phyloP scores from a whole-genome alignment of 208 protist genomes.

The Borovskyia barvae region DNA sequence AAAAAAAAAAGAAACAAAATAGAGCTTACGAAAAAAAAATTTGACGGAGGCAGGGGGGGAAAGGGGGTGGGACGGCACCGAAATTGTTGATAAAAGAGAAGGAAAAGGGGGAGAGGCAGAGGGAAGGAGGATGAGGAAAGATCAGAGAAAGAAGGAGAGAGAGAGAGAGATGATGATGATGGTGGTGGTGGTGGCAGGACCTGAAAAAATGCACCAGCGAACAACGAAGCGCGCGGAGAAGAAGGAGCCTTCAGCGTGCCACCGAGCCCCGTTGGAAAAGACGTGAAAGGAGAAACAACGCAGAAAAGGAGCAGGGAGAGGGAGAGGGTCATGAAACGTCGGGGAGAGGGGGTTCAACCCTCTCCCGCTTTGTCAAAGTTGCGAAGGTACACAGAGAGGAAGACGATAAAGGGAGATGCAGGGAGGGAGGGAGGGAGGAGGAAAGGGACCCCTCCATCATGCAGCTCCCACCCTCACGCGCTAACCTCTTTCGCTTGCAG shows the following conservation, averaged over 20 bases:
- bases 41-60: neutral
- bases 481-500: neutral
- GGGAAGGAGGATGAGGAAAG: neutral
- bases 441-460: neutral
- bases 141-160: constrained; percentile 2
- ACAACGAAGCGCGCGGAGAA: neutral
- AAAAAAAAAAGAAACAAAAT: neutral
- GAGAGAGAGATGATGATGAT: neutral
- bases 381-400: neutral
- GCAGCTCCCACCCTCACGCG: neutral
- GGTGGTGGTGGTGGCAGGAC: neutral
- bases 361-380: too few relatives aligned
- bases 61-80: neutral
- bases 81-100: neutral
- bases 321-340: neutral
- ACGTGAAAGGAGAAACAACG: neutral
- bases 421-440: neutral
- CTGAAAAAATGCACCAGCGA: neutral
- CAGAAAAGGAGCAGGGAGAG: constrained; percentile 4
- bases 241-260: neutral
- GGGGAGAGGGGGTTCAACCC: too few relatives aligned
- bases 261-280: neutral
- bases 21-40: neutral
- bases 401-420: neutral
- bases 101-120: constrained; percentile 1